Evolutionary conservation across 148 eudicot species (phyloP).

Genomic region (Diospyros kaki): DNA sequence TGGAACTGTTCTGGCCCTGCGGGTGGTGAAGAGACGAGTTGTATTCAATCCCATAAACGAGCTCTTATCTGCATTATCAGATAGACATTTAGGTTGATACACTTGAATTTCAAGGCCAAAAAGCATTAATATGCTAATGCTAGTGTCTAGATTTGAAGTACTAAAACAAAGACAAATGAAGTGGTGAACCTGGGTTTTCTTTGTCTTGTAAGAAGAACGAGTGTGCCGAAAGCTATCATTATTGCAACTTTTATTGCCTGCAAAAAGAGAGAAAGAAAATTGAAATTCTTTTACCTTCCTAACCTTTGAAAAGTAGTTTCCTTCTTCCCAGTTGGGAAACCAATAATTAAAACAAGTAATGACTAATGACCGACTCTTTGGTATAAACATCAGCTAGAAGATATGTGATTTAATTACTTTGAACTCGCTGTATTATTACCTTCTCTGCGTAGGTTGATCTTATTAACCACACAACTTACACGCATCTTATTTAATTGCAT

Average conservation of each 20-base stretch:
- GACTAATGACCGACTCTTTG: neutral
- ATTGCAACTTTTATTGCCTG: slow-evolving; percentile 70
- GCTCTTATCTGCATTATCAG: too few species aligned
- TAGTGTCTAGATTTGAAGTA: too few species aligned
- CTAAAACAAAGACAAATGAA: too few species aligned
- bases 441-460: neutral
- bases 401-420: neutral
- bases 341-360: neutral
- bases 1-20: too few species aligned
- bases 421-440: neutral
- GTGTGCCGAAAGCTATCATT: slow-evolving; percentile 74
- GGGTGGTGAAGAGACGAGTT: too few species aligned
- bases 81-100: too few species aligned
- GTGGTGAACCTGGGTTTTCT: slow-evolving; percentile 43
- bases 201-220: slow-evolving; percentile 70
- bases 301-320: neutral
- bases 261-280: neutral
- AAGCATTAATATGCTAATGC: too few species aligned
- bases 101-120: too few species aligned
- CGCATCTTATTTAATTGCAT: too few species aligned
- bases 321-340: neutral
- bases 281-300: neutral
- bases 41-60: too few species aligned
- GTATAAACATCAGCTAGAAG: neutral
- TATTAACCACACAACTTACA: neutral